phyloP scores from a whole-genome alignment of 2,329 filamentous ascomycete genomes.

The Sporothrix dimorphospora region DNA sequence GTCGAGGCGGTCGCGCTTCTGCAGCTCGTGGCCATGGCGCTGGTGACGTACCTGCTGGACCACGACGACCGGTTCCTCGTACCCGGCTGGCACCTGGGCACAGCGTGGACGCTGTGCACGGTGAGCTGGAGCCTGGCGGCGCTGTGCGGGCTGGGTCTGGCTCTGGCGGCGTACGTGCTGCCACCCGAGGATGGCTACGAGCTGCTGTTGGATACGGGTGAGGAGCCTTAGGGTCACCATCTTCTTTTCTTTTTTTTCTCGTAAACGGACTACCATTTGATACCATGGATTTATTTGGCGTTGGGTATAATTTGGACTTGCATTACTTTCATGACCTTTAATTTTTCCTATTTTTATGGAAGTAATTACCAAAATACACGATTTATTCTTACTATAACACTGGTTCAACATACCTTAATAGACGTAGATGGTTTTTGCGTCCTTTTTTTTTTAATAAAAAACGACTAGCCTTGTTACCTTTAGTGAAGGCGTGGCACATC shows the following conservation, averaged over 20 bases:
- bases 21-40: conserved; percentile 75
- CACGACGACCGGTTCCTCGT: conserved; percentile 81
- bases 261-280: neutral
- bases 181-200: conserved; percentile 87
- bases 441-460: no score
- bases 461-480: no score
- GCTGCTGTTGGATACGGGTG: conserved; percentile 56
- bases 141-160: conserved; percentile 60
- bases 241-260: neutral
- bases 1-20: conserved; percentile 67
- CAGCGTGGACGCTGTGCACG: conserved; percentile 73
- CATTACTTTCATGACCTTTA: neutral
- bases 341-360: neutral
- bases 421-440: no score
- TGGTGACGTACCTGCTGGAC: conserved; percentile 83
- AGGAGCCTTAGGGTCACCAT: conserved; percentile 51
- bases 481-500: no score
- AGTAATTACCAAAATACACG: neutral
- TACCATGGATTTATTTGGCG: neutral
- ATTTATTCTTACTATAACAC: neutral
- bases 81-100: conserved; percentile 77
- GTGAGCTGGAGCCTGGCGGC: conserved; percentile 58
- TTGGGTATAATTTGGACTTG: neutral
- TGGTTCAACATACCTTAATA: no score
- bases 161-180: conserved; percentile 68